Evolutionary conservation across 257 asterid species (phyloP).

Genomic region (Anisodus acutangulus): DNA sequence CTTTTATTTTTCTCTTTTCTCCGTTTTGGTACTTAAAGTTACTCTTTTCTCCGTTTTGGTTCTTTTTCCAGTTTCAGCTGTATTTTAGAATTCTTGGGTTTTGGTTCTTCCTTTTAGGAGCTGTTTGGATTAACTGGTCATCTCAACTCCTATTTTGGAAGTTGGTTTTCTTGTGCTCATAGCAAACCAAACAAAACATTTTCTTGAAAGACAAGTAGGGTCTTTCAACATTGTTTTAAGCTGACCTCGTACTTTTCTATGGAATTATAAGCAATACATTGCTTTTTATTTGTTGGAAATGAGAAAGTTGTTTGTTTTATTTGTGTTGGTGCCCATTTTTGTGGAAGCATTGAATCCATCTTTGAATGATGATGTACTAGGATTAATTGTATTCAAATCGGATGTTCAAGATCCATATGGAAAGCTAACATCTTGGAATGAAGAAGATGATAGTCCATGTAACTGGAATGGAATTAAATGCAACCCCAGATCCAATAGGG

Average conservation of each 20-base stretch:
- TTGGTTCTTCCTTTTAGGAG: not conserved
- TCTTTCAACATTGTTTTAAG: not conserved
- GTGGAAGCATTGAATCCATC: conserved; percentile 65
- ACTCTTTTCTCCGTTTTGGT: not conserved
- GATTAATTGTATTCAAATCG: conserved; percentile 86
- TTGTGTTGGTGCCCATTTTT: conserved; percentile 45
- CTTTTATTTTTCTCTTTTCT: conserved; percentile 1
- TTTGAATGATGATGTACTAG: conserved; percentile 87
- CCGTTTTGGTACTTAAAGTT: not conserved
- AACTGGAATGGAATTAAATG: conserved; percentile 83
- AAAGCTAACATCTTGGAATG: conserved; percentile 82
- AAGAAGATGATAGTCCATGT: conserved; percentile 88
- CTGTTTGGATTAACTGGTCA: not conserved
- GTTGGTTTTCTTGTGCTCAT: not conserved
- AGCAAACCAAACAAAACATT: not conserved
- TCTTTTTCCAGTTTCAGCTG: conserved; percentile 3
- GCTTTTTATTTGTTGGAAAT: conserved; percentile 37
- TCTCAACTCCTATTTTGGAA: conserved; percentile 16
- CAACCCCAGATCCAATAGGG: conserved; percentile 93
- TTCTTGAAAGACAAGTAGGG: not conserved
- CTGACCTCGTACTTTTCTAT: conserved; percentile 5
- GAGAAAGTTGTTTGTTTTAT: conserved; percentile 51
- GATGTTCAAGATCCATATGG: conserved; percentile 79
- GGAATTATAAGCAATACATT: conserved; percentile 22
- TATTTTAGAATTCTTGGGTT: conserved; percentile 10